phyloP scores from a whole-genome alignment of 1,139 yeast species.

The Geotrichum bryndzae region DNA sequence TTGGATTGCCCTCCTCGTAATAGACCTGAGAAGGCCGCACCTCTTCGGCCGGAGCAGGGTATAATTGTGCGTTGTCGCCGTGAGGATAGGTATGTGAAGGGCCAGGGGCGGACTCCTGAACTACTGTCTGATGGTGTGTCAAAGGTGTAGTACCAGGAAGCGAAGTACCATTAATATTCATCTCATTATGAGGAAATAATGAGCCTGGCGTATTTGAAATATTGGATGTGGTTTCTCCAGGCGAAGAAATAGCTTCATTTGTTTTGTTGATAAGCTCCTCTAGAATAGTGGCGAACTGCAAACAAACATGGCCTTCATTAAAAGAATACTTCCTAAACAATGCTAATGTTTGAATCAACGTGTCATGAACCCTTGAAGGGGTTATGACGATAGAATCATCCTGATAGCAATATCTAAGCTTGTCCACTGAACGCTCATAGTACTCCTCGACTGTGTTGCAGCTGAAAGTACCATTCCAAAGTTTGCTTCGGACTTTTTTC shows the following conservation, averaged over 20 bases:
- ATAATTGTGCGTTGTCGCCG: background rate
- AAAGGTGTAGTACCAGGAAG: background rate
- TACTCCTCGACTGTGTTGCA: slow-evolving; percentile 15
- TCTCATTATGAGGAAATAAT: background rate
- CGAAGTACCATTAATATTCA: background rate
- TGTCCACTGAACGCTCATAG: slow-evolving; percentile 12
- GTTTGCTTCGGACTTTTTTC: slow-evolving; percentile 12
- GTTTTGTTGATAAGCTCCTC: slow-evolving; percentile 13
- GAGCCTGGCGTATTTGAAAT: background rate
- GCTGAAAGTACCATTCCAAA: slow-evolving; percentile 12
- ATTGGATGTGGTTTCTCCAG: background rate
- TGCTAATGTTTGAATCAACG: slow-evolving; percentile 1
- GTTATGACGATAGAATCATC: slow-evolving; percentile 12
- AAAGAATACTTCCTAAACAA: slow-evolving; percentile 4
- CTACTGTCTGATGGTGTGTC: background rate
- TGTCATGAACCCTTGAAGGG: slow-evolving; percentile 5
- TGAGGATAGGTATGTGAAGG: background rate
- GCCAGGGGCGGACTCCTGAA: background rate
- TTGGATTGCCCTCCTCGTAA: background rate
- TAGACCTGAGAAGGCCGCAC: background rate
- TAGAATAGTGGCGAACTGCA: slow-evolving; percentile 9
- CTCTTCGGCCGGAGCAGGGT: background rate
- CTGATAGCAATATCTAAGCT: slow-evolving; percentile 9
- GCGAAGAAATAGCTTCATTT: background rate
- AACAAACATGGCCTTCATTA: slow-evolving; percentile 15